Base-by-base conservation (phyloP, 768 basidiomycete genomes). In the Termitomyces sp. region DNA sequence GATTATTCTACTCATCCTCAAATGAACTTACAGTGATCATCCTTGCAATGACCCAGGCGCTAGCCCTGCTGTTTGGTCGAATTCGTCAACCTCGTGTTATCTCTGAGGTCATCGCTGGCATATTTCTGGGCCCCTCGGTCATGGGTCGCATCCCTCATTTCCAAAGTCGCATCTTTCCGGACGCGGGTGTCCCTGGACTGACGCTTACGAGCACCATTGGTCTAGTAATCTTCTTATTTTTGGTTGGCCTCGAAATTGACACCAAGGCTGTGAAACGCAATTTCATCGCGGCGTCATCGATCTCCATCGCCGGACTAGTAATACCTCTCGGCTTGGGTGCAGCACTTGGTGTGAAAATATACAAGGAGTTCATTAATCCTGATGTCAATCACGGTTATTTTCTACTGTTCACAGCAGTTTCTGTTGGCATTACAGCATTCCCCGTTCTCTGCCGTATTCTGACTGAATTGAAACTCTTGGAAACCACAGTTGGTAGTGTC, bases 51-150 rank as follows among this genome's bases (percentile, higher is more conserved):
- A 85, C 86, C 45, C 89, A 94, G 66, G 56, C 88, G 2, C 81
- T 98, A 18, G 78, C 82, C 1, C 70, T 90, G n/a, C 54, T 81
- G 50, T 77, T 97, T 22, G 69, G 75, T 5, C 84, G 79, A 51
- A 82, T 96, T 39, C 85, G 83, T 36, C 95, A 98, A 65, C 96
- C 96, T 3, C 79, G 87, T 20, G 95, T 98, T 57, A 94, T 97
- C 49, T 86, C 94, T 48, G 95, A 98, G 69, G 89, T 97, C 60
- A 83, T 98, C 54, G 92, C 87, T 0, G 96, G 96, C 22, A 85
- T 98, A 62, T 66, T 98, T 28, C 78, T 98, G 16, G 94, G 94
- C 42, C 84, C 84, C 0, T 78, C 83, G 0, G 82, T 89, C 9
- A 84, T 92, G 81, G 92, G 92, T 3, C 84, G 83, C 26, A 92